phyloP scores from a whole-genome alignment of 2,329 filamentous ascomycete species.

The Fusarium nisikadoi region DNA sequence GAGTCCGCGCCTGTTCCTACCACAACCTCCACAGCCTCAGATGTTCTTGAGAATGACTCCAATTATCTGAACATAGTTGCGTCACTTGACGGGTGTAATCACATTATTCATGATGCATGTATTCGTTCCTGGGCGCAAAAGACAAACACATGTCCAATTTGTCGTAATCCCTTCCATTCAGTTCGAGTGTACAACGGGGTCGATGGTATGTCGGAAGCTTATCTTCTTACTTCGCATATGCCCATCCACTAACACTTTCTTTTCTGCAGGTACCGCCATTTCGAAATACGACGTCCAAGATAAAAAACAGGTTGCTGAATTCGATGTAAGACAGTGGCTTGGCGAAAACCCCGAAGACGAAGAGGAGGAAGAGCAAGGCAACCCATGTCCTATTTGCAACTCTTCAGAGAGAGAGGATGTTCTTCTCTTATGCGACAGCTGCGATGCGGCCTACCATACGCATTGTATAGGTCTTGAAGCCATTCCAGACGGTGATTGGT shows the following conservation, averaged over 20 bases:
- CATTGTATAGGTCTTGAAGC: conserved; percentile 87
- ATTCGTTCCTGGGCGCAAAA: conserved; percentile 94
- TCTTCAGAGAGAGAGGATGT: conserved; percentile 83
- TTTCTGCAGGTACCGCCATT: conserved; percentile 61
- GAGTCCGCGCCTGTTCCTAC: conserved; percentile 31
- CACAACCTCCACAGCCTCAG: conserved; percentile 39
- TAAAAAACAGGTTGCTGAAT: conserved; percentile 89
- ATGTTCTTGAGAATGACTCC: conserved; percentile 44
- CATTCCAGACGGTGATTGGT: conserved; percentile 85
- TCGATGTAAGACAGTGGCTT: conserved; percentile 79
- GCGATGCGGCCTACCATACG: conserved; percentile 89
- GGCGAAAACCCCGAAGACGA: conserved; percentile 76
- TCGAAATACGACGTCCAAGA: conserved; percentile 76
- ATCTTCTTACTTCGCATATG: conserved; percentile 25
- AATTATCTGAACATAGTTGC: conserved; percentile 62
- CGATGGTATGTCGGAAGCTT: conserved; percentile 71
- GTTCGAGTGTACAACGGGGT: conserved; percentile 85
- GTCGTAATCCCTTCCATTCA: conserved; percentile 88
- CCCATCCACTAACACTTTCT: conserved; percentile 33
- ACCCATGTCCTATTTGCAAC: conserved; percentile 86
- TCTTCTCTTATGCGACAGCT: conserved; percentile 89
- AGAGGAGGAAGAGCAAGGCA: conserved; percentile 74
- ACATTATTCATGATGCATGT: conserved; percentile 92
- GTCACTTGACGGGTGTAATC: conserved; percentile 80
- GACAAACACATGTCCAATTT: conserved; percentile 98